Conservation (phyloP, 2,329 filamentous ascomycete species). For the Paradendryphiella salina region DNA sequence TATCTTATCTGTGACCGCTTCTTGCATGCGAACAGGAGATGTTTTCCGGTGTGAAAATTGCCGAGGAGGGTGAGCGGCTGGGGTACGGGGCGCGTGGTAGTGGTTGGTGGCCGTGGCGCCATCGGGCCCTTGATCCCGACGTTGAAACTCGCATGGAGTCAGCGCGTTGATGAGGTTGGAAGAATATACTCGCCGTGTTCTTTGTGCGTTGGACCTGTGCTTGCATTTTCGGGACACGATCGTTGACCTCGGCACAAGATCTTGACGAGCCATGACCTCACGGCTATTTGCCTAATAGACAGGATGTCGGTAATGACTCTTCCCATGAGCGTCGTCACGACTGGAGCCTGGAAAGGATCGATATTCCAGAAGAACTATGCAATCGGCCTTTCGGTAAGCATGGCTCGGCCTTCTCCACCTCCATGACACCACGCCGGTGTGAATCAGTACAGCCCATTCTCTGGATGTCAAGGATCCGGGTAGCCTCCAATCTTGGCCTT, state of each 20-base stretch:
- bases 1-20: slow-evolving; percentile 5
- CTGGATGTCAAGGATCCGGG: not conserved
- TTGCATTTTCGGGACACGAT: slow-evolving; percentile 9
- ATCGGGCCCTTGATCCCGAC: slow-evolving; percentile 8
- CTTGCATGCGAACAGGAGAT: slow-evolving; percentile 6
- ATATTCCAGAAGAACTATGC: slow-evolving; percentile 2
- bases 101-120: slow-evolving; percentile 1
- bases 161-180: not conserved
- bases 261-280: not conserved
- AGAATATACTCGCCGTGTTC: slow-evolving; percentile 1
- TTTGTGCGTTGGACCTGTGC: slow-evolving; percentile 4
- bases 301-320: not conserved
- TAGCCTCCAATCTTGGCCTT: not conserved
- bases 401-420: not conserved
- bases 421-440: not conserved
- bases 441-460: not conserved
- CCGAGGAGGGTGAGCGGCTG: slow-evolving; percentile 1
- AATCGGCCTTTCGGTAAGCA: slow-evolving; percentile 5
- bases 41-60: not conserved
- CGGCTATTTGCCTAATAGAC: slow-evolving; percentile 1
- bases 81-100: not conserved
- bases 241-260: not conserved
- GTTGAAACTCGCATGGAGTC: slow-evolving; percentile 12
- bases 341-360: not conserved
- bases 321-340: not conserved